These are phyloP conservation scores for Orbilia brochopaga DNA, from an alignment of 2,329 filamentous ascomycete species.

Conservation along the genomic window DNA sequence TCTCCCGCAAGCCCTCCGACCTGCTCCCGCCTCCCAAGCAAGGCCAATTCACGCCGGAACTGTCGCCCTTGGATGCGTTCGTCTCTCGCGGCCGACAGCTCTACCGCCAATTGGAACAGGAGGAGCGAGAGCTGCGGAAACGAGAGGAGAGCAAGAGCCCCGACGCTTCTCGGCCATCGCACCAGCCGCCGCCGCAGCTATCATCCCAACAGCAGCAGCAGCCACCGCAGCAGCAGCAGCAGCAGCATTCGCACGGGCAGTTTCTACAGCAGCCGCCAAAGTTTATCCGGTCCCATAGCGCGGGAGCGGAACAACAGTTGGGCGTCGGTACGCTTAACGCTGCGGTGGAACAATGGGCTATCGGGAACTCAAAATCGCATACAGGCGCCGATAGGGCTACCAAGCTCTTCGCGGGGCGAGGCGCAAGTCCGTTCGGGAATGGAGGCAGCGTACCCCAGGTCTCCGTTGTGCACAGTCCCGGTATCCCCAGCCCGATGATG, in stretches of 20 bases:
- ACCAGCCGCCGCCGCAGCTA: background rate
- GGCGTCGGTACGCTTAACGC: conserved; percentile 44
- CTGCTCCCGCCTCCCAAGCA: conserved; percentile 35
- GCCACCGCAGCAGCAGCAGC: conserved; percentile 12
- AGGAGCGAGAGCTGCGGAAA: conserved; percentile 35
- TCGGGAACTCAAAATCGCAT: conserved; percentile 43
- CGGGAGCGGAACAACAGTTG: conserved; percentile 40
- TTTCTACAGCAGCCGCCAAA: conserved; percentile 46
- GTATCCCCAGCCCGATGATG: conserved; percentile 19
- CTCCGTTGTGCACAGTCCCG: conserved; percentile 13
- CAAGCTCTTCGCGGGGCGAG: conserved; percentile 32
- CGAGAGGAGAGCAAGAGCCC: conserved; percentile 35
- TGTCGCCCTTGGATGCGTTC: conserved; percentile 94
- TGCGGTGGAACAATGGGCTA: conserved; percentile 48
- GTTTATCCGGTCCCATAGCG: conserved; percentile 49
- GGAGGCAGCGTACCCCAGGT: conserved; percentile 38
- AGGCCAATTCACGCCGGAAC: conserved; percentile 81
- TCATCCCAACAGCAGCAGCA: conserved; percentile 2
- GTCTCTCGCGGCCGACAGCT: conserved; percentile 87
- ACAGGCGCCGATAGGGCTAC: conserved; percentile 39
- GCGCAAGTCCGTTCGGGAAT: conserved; percentile 18
- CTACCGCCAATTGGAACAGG: conserved; percentile 76
- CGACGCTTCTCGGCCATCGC: conserved; percentile 25
- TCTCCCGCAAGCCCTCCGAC: conserved; percentile 45
- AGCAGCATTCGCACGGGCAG: conserved; percentile 5